phyloP scores from a whole-genome alignment of 345 rosid species.

The Reutealis trisperma region DNA sequence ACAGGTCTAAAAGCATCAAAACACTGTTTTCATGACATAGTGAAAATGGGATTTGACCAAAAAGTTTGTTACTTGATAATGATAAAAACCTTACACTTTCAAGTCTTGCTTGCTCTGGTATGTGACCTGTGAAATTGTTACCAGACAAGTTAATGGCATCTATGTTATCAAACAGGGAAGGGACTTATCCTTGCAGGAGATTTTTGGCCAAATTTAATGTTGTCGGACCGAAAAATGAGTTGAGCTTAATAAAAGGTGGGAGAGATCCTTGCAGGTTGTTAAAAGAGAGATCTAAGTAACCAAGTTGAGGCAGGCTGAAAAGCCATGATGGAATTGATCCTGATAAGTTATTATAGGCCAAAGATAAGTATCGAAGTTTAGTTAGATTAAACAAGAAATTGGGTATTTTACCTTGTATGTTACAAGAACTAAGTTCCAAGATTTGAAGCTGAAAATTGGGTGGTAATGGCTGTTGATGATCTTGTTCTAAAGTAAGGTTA shows the following conservation, averaged over 20 bases:
- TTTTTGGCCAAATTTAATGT: conserved; percentile 3
- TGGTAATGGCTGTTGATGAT: neutral
- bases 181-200: conserved; percentile 11
- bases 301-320: conserved; percentile 9
- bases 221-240: neutral
- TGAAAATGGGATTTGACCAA: neutral
- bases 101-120: neutral
- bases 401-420: conserved; percentile 10
- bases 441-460: conserved; percentile 8
- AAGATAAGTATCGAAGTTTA: conserved; percentile 5
- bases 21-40: neutral
- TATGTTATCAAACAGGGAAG: conserved; percentile 11
- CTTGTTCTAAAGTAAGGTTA: neutral
- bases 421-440: conserved; percentile 16
- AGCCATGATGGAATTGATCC: conserved; percentile 19
- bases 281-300: conserved; percentile 7
- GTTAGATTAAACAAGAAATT: conserved; percentile 7
- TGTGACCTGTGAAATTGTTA: neutral
- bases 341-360: conserved; percentile 5
- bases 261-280: conserved; percentile 12
- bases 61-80: neutral
- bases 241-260: neutral
- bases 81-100: neutral
- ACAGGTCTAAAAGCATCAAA: conserved; percentile 11
- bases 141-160: neutral